Percentiles rank a stretch among this genome's conserved stretches.
These are phyloP conservation scores for Coemansia reversa DNA, from an alignment of 192 early-diverging fungal genomes.

Conservation along the genomic window DNA sequence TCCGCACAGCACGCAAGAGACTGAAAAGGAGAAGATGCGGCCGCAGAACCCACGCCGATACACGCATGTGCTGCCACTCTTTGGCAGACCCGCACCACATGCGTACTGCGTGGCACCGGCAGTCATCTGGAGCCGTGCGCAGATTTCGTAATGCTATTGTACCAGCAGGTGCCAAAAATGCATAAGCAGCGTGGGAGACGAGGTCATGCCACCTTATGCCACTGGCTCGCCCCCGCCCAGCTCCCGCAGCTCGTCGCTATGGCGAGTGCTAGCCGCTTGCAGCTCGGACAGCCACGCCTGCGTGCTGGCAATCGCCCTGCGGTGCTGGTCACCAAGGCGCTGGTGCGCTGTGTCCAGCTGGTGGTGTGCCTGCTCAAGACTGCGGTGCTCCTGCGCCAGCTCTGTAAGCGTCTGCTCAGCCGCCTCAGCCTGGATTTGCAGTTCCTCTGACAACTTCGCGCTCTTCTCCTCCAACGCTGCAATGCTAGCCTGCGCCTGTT, in stretches of 20 bases:
- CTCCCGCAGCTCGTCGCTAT: constrained; percentile 22
- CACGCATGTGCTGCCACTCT: not conserved
- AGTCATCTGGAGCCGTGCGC: not conserved
- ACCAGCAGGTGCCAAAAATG: not conserved
- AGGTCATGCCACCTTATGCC: constrained; percentile 15
- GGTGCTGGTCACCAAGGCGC: constrained; percentile 27
- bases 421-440: constrained; percentile 50
- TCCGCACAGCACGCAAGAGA: not conserved
- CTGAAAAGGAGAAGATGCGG: too few relatives aligned
- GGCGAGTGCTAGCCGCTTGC: constrained; percentile 27
- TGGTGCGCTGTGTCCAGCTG: constrained; percentile 20
- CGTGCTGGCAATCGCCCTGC: constrained; percentile 46
- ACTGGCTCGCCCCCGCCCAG: constrained; percentile 9
- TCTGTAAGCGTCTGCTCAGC: constrained; percentile 44
- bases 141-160: constrained; percentile 7
- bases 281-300: constrained; percentile 53
- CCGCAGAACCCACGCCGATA: not conserved
- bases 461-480: constrained; percentile 30
- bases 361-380: constrained; percentile 26
- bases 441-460: constrained; percentile 31
- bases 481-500: constrained; percentile 15
- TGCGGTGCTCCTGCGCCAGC: constrained; percentile 44
- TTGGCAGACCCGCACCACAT: too few relatives aligned
- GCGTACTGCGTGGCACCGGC: not conserved
- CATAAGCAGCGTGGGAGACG: not conserved